Conservation (phyloP, 805 yeast genomes). For the Cyberlindnera galapagoensis region DNA sequence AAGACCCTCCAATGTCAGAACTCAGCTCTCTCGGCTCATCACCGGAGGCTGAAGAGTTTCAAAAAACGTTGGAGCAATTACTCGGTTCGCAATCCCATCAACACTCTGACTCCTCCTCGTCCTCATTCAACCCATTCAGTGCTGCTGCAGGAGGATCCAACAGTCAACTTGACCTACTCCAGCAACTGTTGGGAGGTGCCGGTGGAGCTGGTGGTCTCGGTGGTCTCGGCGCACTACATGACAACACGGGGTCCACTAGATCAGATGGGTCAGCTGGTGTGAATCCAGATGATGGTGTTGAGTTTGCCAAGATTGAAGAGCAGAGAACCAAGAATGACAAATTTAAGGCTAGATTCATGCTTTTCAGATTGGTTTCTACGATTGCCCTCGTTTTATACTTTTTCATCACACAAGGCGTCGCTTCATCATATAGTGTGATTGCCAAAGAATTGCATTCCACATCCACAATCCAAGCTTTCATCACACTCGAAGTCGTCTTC, state of each 20-base stretch:
- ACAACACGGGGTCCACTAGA: too few species aligned
- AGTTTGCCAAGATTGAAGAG: constrained; percentile 7
- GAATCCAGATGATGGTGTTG: constrained; percentile 4
- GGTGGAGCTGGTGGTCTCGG: neutral
- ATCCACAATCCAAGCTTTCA: constrained; percentile 14
- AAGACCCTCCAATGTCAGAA: constrained; percentile 13
- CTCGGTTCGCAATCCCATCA: constrained; percentile 7
- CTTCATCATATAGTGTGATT: constrained; percentile 9
- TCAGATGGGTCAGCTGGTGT: neutral
- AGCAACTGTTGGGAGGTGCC: constrained; percentile 8
- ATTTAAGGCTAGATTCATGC: constrained; percentile 19
- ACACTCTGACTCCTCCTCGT: constrained; percentile 14
- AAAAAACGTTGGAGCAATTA: constrained; percentile 16
- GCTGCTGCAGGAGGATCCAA: too few species aligned
- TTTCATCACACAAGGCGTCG: constrained; percentile 7
- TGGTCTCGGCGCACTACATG: too few species aligned
- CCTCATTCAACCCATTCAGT: too few species aligned
- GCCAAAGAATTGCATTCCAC: constrained; percentile 9
- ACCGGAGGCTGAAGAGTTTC: constrained; percentile 16
- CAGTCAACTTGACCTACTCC: constrained; percentile 11
- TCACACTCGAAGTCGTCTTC: constrained; percentile 15
- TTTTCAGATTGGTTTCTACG: constrained; percentile 9
- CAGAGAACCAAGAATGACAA: constrained; percentile 17
- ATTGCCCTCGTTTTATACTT: constrained; percentile 7
- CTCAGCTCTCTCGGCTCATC: constrained; percentile 6